These are phyloP conservation scores for Lentinula raphanica DNA, from an alignment of 768 basidiomycete species.

Conservation along the genomic window DNA sequence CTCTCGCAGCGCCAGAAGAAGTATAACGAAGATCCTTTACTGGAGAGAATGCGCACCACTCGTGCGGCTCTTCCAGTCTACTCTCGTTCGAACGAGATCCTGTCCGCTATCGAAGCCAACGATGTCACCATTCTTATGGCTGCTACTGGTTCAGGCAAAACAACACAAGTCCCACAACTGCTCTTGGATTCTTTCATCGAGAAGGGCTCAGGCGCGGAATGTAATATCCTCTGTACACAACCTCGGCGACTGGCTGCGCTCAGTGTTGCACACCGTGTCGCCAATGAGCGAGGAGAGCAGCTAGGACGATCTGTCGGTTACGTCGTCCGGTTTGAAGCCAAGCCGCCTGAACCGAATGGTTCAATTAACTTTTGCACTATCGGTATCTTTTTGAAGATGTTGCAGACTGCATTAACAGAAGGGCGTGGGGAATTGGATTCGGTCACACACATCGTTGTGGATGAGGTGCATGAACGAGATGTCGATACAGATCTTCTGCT, in stretches of 20 bases:
- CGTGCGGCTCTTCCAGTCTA: constrained; percentile 73
- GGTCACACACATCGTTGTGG: constrained; percentile 87
- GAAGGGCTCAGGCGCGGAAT: constrained; percentile 71
- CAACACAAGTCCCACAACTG: constrained; percentile 91
- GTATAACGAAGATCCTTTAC: constrained; percentile 56
- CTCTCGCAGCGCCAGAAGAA: constrained; percentile 48
- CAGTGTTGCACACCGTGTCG: constrained; percentile 85
- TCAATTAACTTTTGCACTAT: constrained; percentile 91
- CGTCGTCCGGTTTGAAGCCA: constrained; percentile 86
- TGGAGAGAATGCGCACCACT: constrained; percentile 62
- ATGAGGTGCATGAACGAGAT: constrained; percentile 95
- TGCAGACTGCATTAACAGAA: constrained; percentile 68
- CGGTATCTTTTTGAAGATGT: constrained; percentile 80
- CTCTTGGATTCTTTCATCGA: constrained; percentile 82
- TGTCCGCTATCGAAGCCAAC: constrained; percentile 65
- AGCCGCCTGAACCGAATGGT: constrained; percentile 73
- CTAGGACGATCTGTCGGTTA: constrained; percentile 79
- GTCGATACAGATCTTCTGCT: constrained; percentile 88
- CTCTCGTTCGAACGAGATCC: constrained; percentile 57
- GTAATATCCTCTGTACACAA: constrained; percentile 92
- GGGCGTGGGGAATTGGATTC: constrained; percentile 52
- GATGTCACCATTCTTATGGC: constrained; percentile 90
- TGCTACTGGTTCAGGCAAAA: constrained; percentile 89
- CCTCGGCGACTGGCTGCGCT: constrained; percentile 89
- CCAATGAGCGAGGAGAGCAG: constrained; percentile 76